phyloP scores from a whole-genome alignment of 192 early-diverging fungal genomes.

The Chytriomyces sp. region DNA sequence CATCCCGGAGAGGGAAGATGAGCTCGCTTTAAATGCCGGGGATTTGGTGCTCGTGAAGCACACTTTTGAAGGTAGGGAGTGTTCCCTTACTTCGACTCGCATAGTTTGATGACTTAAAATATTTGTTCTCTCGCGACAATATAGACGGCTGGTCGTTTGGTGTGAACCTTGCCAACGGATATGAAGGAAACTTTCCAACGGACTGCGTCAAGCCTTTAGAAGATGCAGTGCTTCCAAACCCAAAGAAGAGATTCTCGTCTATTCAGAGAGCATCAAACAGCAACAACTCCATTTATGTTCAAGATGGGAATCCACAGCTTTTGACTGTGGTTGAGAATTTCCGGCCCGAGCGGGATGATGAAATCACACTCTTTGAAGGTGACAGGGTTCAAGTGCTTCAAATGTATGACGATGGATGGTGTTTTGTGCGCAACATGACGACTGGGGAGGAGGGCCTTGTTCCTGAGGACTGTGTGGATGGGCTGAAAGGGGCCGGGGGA shows the following conservation, averaged over 20 bases:
- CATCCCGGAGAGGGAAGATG: constrained; percentile 65
- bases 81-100: no score
- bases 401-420: constrained; percentile 42
- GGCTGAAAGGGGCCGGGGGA: not conserved
- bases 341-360: constrained; percentile 6
- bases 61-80: constrained; percentile 78
- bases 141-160: constrained; percentile 6
- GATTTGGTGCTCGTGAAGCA: constrained; percentile 75
- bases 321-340: constrained; percentile 5
- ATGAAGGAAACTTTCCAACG: constrained; percentile 1
- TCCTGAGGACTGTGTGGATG: constrained; percentile 58
- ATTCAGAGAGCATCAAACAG: constrained; percentile 13
- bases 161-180: not conserved
- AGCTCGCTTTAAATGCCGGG: constrained; percentile 70
- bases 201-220: not conserved
- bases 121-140: no score
- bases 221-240: not conserved
- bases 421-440: constrained; percentile 51
- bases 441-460: constrained; percentile 54
- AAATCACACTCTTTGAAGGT: not conserved
- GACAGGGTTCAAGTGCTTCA: constrained; percentile 1
- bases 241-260: constrained; percentile 12
- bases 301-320: not conserved
- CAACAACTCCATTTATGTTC: not conserved
- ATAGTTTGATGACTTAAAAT: no score